These are phyloP conservation scores for Arthroderma sp. DNA, from an alignment of 2,329 filamentous ascomycete species.

Conservation along the genomic window DNA sequence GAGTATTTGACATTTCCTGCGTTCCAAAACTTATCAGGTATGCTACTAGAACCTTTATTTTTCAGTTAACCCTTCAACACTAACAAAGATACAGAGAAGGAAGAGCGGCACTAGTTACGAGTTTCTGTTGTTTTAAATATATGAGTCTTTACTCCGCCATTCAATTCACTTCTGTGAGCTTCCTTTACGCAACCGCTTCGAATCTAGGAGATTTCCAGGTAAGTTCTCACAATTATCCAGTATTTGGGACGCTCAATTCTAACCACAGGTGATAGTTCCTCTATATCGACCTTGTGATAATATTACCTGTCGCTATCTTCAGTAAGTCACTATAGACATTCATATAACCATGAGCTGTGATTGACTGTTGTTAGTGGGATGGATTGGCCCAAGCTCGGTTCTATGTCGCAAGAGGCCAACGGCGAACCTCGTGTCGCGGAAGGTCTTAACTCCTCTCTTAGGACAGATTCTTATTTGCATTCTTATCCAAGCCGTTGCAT, in stretches of 20 bases:
- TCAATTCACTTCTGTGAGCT: constrained; percentile 93
- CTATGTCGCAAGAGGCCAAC: constrained; percentile 79
- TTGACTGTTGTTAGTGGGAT: constrained; percentile 54
- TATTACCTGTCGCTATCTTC: constrained; percentile 91
- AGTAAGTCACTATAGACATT: constrained; percentile 42
- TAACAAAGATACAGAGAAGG: constrained; percentile 53
- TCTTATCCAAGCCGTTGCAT: constrained; percentile 61
- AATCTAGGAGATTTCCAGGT: constrained; percentile 94
- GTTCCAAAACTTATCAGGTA: constrained; percentile 81
- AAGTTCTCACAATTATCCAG: constrained; percentile 12
- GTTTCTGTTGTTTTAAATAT: constrained; percentile 99
- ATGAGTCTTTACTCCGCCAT: constrained; percentile 99
- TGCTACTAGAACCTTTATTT: constrained; percentile 17
- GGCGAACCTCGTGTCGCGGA: constrained; percentile 80
- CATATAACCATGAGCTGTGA: neutral
- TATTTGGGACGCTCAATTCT: neutral
- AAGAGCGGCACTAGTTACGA: constrained; percentile 87
- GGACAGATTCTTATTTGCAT: constrained; percentile 80
- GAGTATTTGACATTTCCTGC: constrained; percentile 91
- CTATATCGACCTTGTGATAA: constrained; percentile 85
- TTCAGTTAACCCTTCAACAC: constrained; percentile 13
- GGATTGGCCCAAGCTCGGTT: constrained; percentile 70
- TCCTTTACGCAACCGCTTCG: constrained; percentile 83
- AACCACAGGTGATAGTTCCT: constrained; percentile 49
- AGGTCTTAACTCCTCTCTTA: constrained; percentile 77